phyloP scores from a whole-genome alignment of 805 yeast species.

The Metschnikowia orientalis region DNA sequence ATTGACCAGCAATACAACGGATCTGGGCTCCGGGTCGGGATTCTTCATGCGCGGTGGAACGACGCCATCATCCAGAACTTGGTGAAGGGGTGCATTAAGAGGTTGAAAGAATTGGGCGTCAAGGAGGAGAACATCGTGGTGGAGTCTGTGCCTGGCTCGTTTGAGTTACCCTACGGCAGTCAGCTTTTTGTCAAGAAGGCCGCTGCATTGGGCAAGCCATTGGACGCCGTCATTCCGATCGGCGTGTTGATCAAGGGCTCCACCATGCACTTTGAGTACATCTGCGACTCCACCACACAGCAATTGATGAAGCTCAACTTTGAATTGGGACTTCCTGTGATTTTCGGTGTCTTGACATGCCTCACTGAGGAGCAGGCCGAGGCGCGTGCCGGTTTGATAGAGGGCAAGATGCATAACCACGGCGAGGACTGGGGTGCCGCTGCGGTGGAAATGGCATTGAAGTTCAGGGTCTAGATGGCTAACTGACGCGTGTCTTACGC shows the following conservation, averaged over 20 bases:
- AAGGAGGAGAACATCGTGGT: conserved; percentile 68
- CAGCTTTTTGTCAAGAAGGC: conserved; percentile 47
- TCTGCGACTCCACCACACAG: conserved; percentile 82
- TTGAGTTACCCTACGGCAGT: conserved; percentile 85
- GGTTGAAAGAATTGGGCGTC: conserved; percentile 64
- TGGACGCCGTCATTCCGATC: conserved; percentile 88
- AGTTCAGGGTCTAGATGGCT: conserved; percentile 22
- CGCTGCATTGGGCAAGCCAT: conserved; percentile 37
- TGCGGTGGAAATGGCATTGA: conserved; percentile 84
- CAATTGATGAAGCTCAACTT: conserved; percentile 82
- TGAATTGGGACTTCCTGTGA: conserved; percentile 68
- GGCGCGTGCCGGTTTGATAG: conserved; percentile 78
- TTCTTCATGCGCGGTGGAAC: conserved; percentile 97
- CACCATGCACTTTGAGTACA: conserved; percentile 97
- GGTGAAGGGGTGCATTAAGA: conserved; percentile 68
- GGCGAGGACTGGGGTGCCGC: conserved; percentile 99
- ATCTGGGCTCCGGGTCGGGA: conserved; percentile 66
- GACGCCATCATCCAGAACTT: conserved; percentile 67
- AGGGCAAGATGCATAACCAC: conserved; percentile 84
- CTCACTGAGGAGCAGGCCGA: conserved; percentile 92
- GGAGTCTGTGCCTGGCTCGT: conserved; percentile 92
- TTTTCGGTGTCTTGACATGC: conserved; percentile 92
- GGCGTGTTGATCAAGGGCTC: conserved; percentile 95
- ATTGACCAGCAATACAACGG: conserved; percentile 68
- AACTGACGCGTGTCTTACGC: too few relatives aligned